A percentile compares a stretch with the other conserved stretches of the same genome.
phyloP scores from a whole-genome alignment of 768 basidiomycete genomes.

The Podaxis rugospora region DNA sequence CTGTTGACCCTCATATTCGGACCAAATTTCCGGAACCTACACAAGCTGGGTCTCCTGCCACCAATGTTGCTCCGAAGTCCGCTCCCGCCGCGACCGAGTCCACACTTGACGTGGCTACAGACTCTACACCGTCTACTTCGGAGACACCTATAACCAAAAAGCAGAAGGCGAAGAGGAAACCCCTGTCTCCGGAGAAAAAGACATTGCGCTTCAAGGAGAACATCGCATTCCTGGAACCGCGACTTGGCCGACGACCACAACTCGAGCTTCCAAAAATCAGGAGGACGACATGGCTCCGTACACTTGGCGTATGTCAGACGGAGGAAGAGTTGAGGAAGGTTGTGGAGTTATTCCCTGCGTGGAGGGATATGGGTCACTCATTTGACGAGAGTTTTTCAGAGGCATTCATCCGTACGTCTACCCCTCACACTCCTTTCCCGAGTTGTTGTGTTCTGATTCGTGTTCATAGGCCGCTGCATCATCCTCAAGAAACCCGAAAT shows the following conservation, averaged over 20 bases:
- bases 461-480: slow-evolving; percentile 51
- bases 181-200: slow-evolving; percentile 27
- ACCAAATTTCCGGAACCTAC: no score
- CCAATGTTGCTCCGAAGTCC: neutral
- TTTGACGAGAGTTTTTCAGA: slow-evolving; percentile 38
- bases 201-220: slow-evolving; percentile 29
- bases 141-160: neutral
- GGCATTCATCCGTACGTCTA: slow-evolving; percentile 50
- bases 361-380: slow-evolving; percentile 38
- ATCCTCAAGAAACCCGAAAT: slow-evolving; percentile 51
- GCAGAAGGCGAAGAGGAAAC: slow-evolving; percentile 14
- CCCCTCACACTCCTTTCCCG: neutral
- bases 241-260: slow-evolving; percentile 35
- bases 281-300: slow-evolving; percentile 43
- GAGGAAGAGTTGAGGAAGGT: slow-evolving; percentile 46
- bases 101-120: neutral
- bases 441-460: neutral
- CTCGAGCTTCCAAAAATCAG: slow-evolving; percentile 32
- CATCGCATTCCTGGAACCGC: slow-evolving; percentile 29
- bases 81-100: neutral
- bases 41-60: neutral
- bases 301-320: slow-evolving; percentile 46
- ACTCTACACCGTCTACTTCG: slow-evolving; percentile 8
- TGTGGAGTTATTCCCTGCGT: slow-evolving; percentile 42
- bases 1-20: neutral